These are phyloP conservation scores for Herpetospermum pedunculosum DNA, from an alignment of 306 rosid genomes.

Conservation along the genomic window DNA sequence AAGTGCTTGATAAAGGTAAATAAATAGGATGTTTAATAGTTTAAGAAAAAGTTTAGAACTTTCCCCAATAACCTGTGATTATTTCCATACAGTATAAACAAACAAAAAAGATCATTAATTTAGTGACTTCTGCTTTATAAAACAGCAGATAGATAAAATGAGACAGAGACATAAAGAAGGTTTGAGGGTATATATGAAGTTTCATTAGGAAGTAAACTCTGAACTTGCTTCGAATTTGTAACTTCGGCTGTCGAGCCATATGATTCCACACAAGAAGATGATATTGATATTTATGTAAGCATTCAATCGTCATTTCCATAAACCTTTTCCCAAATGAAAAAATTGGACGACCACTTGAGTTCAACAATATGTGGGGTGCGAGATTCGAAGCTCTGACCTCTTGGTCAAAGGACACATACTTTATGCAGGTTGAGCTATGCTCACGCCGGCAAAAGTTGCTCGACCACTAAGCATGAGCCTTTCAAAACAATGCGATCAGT, in stretches of 20 bases:
- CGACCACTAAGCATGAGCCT: too few relatives aligned
- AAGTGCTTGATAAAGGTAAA: neutral
- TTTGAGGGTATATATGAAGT: neutral
- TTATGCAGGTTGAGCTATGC: too few relatives aligned
- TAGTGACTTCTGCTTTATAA: neutral
- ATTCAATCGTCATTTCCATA: neutral
- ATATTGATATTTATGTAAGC: neutral
- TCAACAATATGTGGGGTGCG: too few relatives aligned
- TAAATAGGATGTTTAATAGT: neutral
- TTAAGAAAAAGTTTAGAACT: neutral
- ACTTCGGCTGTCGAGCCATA: neutral
- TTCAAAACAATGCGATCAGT: neutral
- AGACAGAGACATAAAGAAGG: neutral
- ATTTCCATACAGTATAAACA: neutral
- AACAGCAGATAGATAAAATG: neutral
- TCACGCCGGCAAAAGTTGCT: too few relatives aligned
- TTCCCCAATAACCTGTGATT: neutral
- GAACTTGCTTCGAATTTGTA: neutral
- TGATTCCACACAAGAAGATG: neutral
- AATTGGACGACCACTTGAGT: too few relatives aligned
- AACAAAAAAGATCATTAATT: neutral
- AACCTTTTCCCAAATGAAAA: neutral
- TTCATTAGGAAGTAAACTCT: neutral
- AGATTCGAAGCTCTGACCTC: too few relatives aligned
- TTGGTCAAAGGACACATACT: too few relatives aligned